Percentiles rank a stretch among this genome's conserved stretches.
These are phyloP conservation scores for Metschnikowia lochheadii DNA, from an alignment of 805 yeast genomes.

Conservation along the genomic window DNA sequence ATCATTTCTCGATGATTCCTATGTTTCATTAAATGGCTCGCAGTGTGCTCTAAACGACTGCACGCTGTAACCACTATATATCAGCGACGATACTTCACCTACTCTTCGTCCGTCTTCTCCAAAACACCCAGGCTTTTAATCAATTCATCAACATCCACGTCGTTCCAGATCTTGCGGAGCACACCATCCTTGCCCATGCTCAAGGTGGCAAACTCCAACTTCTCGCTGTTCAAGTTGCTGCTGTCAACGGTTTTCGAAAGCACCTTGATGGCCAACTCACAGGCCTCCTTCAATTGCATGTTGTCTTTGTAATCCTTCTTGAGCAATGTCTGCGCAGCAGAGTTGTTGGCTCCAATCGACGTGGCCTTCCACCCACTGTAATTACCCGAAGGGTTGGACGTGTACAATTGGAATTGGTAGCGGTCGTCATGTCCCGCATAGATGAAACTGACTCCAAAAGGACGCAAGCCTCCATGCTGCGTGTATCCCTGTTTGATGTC, in stretches of 20 bases:
- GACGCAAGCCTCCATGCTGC: slow-evolving; percentile 97
- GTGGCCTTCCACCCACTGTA: slow-evolving; percentile 99
- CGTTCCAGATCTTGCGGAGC: slow-evolving; percentile 72
- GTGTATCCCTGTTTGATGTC: slow-evolving; percentile 97
- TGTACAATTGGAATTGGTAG: slow-evolving; percentile 85
- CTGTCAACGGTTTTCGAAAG: slow-evolving; percentile 92
- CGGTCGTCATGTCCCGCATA: slow-evolving; percentile 94
- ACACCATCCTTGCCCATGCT: slow-evolving; percentile 51
- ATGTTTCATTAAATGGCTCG: background rate
- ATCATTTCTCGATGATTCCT: background rate
- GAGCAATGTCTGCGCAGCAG: slow-evolving; percentile 92
- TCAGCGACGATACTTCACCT: background rate
- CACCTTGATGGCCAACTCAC: slow-evolving; percentile 84
- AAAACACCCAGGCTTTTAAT: slow-evolving; percentile 70
- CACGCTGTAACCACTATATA: background rate
- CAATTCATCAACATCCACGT: slow-evolving; percentile 68
- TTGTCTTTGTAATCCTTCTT: slow-evolving; percentile 94
- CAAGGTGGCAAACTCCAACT: slow-evolving; percentile 86
- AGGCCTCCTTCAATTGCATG: slow-evolving; percentile 66
- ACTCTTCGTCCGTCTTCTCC: slow-evolving; percentile 28
- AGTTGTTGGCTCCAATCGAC: slow-evolving; percentile 90
- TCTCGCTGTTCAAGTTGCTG: slow-evolving; percentile 78
- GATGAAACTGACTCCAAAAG: slow-evolving; percentile 94
- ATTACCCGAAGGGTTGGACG: slow-evolving; percentile 96
- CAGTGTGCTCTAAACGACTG: background rate